Evolutionary conservation across 805 yeast species (phyloP).

Genomic region (Trichomonascus vanleenenianus): DNA sequence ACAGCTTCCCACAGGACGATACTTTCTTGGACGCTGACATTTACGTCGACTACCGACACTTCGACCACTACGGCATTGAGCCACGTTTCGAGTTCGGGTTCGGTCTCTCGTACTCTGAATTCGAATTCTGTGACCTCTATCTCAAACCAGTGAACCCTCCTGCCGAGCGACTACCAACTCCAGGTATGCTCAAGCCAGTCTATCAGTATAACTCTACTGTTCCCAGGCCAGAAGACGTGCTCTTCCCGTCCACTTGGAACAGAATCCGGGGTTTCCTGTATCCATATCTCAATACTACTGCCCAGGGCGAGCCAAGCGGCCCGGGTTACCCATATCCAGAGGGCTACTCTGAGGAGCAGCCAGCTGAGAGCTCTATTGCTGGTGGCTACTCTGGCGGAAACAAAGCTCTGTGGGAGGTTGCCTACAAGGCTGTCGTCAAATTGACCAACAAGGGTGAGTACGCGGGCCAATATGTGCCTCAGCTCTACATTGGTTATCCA

Average conservation of each 20-base stretch:
- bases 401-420: slow-evolving; percentile 49
- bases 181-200: slow-evolving; percentile 28
- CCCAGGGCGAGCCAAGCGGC: slow-evolving; percentile 31
- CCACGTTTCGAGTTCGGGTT: slow-evolving; percentile 58
- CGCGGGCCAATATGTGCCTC: slow-evolving; percentile 44
- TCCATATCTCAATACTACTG: slow-evolving; percentile 36
- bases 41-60: slow-evolving; percentile 48
- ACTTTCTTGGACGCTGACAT: slow-evolving; percentile 32
- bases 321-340: slow-evolving; percentile 30
- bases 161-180: slow-evolving; percentile 40
- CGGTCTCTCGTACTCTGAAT: slow-evolving; percentile 49
- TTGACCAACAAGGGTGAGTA: slow-evolving; percentile 42
- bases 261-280: slow-evolving; percentile 51
- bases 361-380: slow-evolving; percentile 19
- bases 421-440: slow-evolving; percentile 38
- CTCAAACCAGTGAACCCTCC: slow-evolving; percentile 38
- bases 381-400: slow-evolving; percentile 48
- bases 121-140: slow-evolving; percentile 31
- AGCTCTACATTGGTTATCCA: slow-evolving; percentile 43
- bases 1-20: slow-evolving; percentile 31
- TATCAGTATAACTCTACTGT: slow-evolving; percentile 3
- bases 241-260: slow-evolving; percentile 44
- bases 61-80: slow-evolving; percentile 46
- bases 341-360: slow-evolving; percentile 30
- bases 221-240: slow-evolving; percentile 29